Percentiles rank a stretch among this genome's conserved stretches.
Evolutionary conservation across 1,284 basidiomycete genomes (phyloP).

Genomic region (Trametes sp.): DNA sequence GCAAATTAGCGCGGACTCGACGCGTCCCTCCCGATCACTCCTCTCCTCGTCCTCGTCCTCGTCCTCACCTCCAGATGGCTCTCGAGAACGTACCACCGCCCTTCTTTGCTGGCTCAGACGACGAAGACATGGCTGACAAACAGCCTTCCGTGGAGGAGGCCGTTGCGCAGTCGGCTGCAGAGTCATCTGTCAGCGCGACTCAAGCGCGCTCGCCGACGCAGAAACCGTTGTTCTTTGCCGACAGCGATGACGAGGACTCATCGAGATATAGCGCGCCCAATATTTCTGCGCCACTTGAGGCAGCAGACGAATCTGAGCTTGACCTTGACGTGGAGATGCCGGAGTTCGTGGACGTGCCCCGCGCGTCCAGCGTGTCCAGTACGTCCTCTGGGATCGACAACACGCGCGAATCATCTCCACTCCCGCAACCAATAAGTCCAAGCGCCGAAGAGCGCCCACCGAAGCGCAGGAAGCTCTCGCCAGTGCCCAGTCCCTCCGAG

Average conservation of each 20-base stretch:
- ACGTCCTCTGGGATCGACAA: slow-evolving; percentile 40
- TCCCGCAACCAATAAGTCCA: slow-evolving; percentile 10
- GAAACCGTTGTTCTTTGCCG: slow-evolving; percentile 59
- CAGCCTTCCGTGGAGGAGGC: background rate
- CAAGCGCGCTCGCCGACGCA: slow-evolving; percentile 15
- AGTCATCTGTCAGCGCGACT: slow-evolving; percentile 13
- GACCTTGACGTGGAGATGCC: slow-evolving; percentile 56
- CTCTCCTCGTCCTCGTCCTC: slow-evolving; percentile 1
- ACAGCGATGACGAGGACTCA: slow-evolving; percentile 64
- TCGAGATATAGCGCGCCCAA: background rate
- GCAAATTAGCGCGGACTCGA: slow-evolving; percentile 27
- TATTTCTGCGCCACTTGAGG: background rate
- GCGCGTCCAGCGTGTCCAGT: slow-evolving; percentile 53
- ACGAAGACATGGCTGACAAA: slow-evolving; percentile 35
- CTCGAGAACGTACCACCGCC: slow-evolving; percentile 27
- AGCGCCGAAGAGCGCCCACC: slow-evolving; percentile 35
- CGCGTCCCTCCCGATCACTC: background rate
- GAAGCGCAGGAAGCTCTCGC: slow-evolving; percentile 59
- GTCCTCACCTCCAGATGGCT: slow-evolving; percentile 5
- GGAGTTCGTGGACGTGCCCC: slow-evolving; percentile 33
- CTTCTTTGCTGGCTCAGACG: slow-evolving; percentile 50
- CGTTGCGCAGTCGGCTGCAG: slow-evolving; percentile 19
- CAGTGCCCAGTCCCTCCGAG: background rate
- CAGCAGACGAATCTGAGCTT: slow-evolving; percentile 45
- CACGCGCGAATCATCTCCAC: slow-evolving; percentile 40